Conservation (phyloP, 768 basidiomycete genomes). For the Suillus subalutaceus region DNA sequence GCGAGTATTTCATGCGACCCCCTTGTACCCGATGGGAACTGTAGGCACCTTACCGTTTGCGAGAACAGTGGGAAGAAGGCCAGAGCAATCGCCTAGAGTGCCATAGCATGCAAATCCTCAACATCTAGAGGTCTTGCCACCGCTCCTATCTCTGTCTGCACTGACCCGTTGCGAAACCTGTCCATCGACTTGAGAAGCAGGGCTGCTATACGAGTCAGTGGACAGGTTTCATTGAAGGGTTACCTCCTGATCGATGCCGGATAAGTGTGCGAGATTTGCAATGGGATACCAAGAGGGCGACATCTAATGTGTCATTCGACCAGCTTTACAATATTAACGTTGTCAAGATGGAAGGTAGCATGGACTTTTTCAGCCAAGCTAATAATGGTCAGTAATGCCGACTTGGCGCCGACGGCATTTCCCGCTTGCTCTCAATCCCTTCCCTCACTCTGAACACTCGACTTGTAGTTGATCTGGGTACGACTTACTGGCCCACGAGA, state of each 20-base stretch:
- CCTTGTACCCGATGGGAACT: neutral
- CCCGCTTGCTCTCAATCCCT: neutral
- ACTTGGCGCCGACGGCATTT: neutral
- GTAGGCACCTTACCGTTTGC: neutral
- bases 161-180: neutral
- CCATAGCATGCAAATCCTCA: neutral
- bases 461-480: neutral
- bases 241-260: neutral
- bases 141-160: neutral
- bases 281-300: neutral
- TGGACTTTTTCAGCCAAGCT: too few species aligned
- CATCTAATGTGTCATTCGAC: neutral
- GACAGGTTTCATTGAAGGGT: too few species aligned
- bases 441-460: neutral
- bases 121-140: neutral
- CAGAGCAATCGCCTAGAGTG: neutral
- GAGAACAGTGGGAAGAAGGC: neutral
- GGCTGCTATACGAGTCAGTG: too few species aligned
- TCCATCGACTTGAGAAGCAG: neutral
- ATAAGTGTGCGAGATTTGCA: neutral
- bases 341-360: neutral
- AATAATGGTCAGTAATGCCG: neutral
- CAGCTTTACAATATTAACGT: too few species aligned
- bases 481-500: neutral
- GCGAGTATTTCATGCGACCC: neutral